Evolutionary conservation across 495 filamentous ascomycete genomes (phyloP).

Genomic region (Aspergillus panamensis): DNA sequence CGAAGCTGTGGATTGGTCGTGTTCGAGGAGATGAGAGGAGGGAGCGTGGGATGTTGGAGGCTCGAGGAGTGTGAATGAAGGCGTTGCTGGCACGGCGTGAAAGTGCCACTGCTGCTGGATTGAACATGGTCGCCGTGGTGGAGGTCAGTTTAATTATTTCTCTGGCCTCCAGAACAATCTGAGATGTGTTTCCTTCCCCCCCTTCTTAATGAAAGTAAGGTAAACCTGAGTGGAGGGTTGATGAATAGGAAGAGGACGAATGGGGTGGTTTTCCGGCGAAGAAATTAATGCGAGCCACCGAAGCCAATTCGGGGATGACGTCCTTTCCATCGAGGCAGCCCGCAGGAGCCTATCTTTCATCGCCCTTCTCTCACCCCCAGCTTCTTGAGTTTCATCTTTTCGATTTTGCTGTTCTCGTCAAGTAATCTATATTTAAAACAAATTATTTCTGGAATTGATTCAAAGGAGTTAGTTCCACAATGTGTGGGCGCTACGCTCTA

Average conservation of each 20-base stretch:
- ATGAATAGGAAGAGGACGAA: not conserved
- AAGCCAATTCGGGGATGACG: not conserved
- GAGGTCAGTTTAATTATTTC: not conserved
- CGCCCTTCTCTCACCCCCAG: not conserved
- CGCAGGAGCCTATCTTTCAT: not conserved
- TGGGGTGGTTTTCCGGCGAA: not conserved
- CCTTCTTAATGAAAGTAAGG: not conserved
- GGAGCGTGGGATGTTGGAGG: conserved; percentile 11
- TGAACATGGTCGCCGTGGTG: conserved; percentile 31
- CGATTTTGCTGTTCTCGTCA: not conserved
- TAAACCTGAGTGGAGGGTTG: not conserved
- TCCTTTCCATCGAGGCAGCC: not conserved
- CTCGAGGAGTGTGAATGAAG: conserved; percentile 12
- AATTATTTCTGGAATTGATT: not conserved
- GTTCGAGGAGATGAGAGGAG: conserved; percentile 6
- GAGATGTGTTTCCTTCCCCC: no score
- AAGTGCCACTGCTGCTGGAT: conserved; percentile 22
- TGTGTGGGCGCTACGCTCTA: conserved; percentile 87
- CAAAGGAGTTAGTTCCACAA: conserved; percentile 30
- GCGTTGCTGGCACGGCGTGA: conserved; percentile 32
- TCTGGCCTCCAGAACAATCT: not conserved
- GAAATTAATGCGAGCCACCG: not conserved
- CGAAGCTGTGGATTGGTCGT: conserved; percentile 4
- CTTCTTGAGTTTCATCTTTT: conserved; percentile 29
- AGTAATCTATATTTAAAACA: no score